Evolutionary conservation across 495 filamentous ascomycete genomes (phyloP), one percentile per base, ranked within the genome.

Genomic region (Annulohypoxylon bovei): DNA sequence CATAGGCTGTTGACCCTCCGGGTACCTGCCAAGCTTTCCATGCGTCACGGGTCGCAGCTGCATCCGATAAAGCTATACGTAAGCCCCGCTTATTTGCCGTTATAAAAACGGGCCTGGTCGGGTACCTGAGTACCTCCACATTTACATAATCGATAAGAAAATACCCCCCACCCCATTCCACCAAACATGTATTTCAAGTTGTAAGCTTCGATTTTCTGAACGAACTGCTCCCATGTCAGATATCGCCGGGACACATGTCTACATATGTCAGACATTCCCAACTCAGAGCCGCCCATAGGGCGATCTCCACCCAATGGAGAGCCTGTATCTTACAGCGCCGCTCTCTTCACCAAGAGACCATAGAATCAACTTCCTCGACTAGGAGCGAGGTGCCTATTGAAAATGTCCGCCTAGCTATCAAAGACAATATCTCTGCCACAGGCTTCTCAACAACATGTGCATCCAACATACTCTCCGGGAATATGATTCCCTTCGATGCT

Each of bases 401-500:
- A 23, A 20, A 39, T 25, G 42, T 78, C 62, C 79, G 76, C 40
- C 78, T 97, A 40, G 90, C 91, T 9, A 84, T 97, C 42, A 97
- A 97, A 80, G 94, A 97, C 81, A 97, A 97, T 77, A 97, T 97
- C 68, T 90, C 90, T 71, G 54, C 76, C 0, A 77, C 79, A 33
- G 81, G 85, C 16, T 77, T 89, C 16, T 86, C 90, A 2, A 97
- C 93, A 30, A 95, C 93, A 77, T 95, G 92, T 79, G 92, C 87
- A 55, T 97, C 93, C 23, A 79, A 80, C n/a, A 88, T 92, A 56
- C 83, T 97, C n/a, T 73, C 87, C n/a, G 79, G 80, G 58, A 91
- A 91, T 79, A 77, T 72, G 47, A 92, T 88, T 65, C 96, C 96
- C 20, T 95, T 91, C 78, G 87, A 93, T 76, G 94, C 95, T 6